Conservation (phyloP, 2,329 filamentous ascomycete genomes). For the Pseudogymnoascus sp. region DNA sequence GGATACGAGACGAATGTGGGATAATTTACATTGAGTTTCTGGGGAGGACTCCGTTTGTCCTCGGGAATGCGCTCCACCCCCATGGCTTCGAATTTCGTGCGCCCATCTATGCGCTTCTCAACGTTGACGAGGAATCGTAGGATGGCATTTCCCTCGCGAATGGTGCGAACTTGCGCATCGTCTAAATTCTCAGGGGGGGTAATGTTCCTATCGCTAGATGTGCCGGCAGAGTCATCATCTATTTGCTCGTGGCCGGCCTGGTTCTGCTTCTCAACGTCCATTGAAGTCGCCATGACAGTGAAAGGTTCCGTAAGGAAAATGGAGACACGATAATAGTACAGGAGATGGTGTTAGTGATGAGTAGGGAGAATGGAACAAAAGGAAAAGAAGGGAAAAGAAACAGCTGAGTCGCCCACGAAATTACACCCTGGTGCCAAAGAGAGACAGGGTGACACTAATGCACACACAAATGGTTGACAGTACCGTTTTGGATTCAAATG, state of each 20-base stretch:
- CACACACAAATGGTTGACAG: not conserved
- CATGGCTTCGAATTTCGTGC: constrained; percentile 11
- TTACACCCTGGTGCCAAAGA: not conserved
- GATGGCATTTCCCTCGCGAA: constrained; percentile 10
- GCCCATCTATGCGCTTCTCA: constrained; percentile 11
- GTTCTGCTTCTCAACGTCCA: constrained; percentile 12
- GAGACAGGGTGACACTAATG: not conserved
- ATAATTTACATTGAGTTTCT: constrained; percentile 13
- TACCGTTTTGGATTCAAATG: not conserved
- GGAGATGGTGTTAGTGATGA: not conserved
- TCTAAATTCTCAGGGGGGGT: not conserved
- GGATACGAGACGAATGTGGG: not conserved
- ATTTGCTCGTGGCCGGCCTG: not conserved
- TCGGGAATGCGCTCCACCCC: constrained; percentile 14
- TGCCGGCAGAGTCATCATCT: constrained; percentile 8
- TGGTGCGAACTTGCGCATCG: constrained; percentile 3
- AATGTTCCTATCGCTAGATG: not conserved
- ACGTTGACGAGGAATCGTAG: constrained; percentile 3
- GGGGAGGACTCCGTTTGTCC: constrained; percentile 10
- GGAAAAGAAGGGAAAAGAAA: not conserved
- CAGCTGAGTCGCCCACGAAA: not conserved
- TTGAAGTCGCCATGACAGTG: not conserved
- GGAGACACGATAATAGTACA: not conserved
- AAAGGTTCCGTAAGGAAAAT: not conserved
- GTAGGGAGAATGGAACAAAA: not conserved